Conservation (phyloP, 192 early-diverging fungal genomes). For the Coemansia erecta region DNA sequence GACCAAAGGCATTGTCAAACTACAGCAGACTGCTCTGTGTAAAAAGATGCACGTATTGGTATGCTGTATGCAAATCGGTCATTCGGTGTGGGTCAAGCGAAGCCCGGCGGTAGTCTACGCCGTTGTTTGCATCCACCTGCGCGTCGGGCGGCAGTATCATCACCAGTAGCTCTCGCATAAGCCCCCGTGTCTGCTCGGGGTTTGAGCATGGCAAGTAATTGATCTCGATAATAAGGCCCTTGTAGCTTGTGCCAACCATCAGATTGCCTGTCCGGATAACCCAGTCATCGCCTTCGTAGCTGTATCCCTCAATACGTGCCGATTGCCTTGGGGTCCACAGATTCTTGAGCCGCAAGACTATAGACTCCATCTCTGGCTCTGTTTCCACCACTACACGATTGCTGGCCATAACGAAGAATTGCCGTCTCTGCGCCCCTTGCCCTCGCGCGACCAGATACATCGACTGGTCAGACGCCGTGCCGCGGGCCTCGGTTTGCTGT, state of each 20-base stretch:
- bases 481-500: slow-evolving; percentile 7
- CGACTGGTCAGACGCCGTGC: slow-evolving; percentile 46
- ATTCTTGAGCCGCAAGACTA: slow-evolving; percentile 45
- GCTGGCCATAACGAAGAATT: slow-evolving; percentile 50
- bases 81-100: slow-evolving; percentile 32
- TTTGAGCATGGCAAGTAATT: slow-evolving; percentile 52
- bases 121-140: slow-evolving; percentile 42
- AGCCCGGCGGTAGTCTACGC: slow-evolving; percentile 42
- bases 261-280: slow-evolving; percentile 46
- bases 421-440: slow-evolving; percentile 33
- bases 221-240: slow-evolving; percentile 51
- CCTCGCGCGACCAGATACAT: slow-evolving; percentile 48
- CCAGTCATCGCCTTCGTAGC: slow-evolving; percentile 51
- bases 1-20: background rate
- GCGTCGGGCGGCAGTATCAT: slow-evolving; percentile 49
- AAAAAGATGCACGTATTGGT: slow-evolving; percentile 52
- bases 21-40: slow-evolving; percentile 46
- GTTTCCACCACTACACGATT: slow-evolving; percentile 51
- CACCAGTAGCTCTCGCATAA: slow-evolving; percentile 49
- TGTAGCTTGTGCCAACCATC: slow-evolving; percentile 53
- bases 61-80: slow-evolving; percentile 52
- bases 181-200: slow-evolving; percentile 35
- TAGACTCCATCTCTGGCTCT: slow-evolving; percentile 51
- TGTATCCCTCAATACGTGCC: slow-evolving; percentile 50
- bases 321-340: slow-evolving; percentile 49